Evolutionary conservation across 129 eudicot species (phyloP).

Genomic region (Sambucus nigra): DNA sequence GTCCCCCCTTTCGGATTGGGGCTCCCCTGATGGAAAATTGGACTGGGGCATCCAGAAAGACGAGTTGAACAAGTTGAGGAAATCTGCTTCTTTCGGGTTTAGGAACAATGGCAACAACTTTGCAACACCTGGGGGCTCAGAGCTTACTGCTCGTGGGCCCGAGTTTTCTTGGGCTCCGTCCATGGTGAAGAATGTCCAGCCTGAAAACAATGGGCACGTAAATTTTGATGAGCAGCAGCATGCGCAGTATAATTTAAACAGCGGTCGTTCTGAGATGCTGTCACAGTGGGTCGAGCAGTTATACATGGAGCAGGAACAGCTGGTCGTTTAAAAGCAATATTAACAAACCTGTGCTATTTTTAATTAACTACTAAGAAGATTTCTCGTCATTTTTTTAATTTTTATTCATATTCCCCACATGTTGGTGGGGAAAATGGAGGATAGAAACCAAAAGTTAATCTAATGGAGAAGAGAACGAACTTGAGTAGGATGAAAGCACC

Average conservation of each 20-base stretch:
- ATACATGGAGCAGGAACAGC: too few relatives aligned
- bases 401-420: constrained; percentile 16
- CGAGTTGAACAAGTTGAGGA: constrained; percentile 57
- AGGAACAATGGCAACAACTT: too few relatives aligned
- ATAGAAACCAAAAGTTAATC: constrained; percentile 11
- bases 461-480: constrained; percentile 6
- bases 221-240: constrained; percentile 32
- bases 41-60: constrained; percentile 76
- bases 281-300: constrained; percentile 61
- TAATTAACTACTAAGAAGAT: constrained; percentile 19
- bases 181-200: constrained; percentile 17
- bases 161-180: constrained; percentile 26
- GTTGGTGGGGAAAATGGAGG: constrained; percentile 16
- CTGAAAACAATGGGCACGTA: constrained; percentile 6
- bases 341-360: constrained; percentile 5
- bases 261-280: constrained; percentile 23
- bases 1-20: constrained; percentile 54
- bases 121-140: too few relatives aligned
- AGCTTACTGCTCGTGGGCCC: constrained; percentile 17
- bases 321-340: constrained; percentile 27
- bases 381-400: constrained; percentile 17
- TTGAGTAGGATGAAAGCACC: constrained; percentile 24
- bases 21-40: constrained; percentile 71
- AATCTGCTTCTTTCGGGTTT: constrained; percentile 75
- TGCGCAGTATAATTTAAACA: constrained; percentile 19